Base-by-base conservation (phyloP, 2,329 filamentous ascomycete genomes). In the Cytospora piceae region DNA sequence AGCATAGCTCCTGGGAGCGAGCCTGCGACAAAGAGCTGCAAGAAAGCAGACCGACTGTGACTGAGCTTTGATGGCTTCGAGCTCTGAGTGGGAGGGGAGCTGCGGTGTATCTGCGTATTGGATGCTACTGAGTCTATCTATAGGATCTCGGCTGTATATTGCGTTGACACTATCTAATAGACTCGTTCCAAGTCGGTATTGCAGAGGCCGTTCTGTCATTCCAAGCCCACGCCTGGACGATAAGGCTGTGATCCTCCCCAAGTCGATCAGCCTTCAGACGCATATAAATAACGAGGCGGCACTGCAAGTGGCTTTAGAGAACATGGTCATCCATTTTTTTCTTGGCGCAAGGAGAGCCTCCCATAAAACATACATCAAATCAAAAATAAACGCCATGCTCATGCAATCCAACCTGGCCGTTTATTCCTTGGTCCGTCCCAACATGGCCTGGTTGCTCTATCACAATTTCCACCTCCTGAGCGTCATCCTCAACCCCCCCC, bases 311-410 rank as follows among this genome's bases (percentile, higher is more conserved):
- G 42, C 56, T 37, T 49, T 9, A 49, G 46, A 49, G 51, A 63
- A 52, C 61, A 57, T 29, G 29, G 29, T 51, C 53, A 57, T 63
- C 53, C 53, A 63, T 63, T 63, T 32, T 32, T 56, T 57, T 52
- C 53, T 37, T 52, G 53, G 39, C 61, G n/a, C 61, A 49, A 46
- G 52, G 39, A 46, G 27, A 42, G 34, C 61, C 64, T 60, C 60
- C 54, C 54, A 14, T 61, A 55, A 65, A 59, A 61, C 24, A 42
- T 54, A 51, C 63, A 57, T 58, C 52, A 57, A 64, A 59, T 54
- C 58, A 58, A 57, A 57, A 68, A n/a, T 59, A 61, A 73, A 74
- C 72, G 72, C 72, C 72, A 63, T 74, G 72, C 72, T 74, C 71
- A 74, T 74, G 72, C 72, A 71, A 70, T 72, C 63, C 55, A 57